Evolutionary conservation across 208 protist species (phyloP).

Genomic region (Leishmania guyanensis): DNA sequence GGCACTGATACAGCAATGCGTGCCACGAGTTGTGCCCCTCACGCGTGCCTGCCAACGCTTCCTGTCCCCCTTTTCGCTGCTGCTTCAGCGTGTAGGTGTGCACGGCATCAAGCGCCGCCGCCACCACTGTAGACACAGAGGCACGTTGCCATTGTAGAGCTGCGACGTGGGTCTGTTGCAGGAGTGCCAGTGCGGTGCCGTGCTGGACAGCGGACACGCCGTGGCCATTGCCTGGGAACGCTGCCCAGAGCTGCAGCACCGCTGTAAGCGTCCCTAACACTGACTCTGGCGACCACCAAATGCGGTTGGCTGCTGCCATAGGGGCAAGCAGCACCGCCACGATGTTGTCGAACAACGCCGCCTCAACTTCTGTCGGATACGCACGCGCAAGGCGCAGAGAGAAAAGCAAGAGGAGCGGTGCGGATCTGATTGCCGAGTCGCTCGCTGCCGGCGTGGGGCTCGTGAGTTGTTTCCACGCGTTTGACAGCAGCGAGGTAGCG

Average conservation of each 20-base stretch:
- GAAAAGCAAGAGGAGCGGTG: slow-evolving; percentile 15
- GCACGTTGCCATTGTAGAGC: neutral
- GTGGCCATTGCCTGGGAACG: slow-evolving; percentile 4
- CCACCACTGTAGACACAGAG: neutral
- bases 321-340: slow-evolving; percentile 23
- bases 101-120: slow-evolving; percentile 22
- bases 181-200: slow-evolving; percentile 23
- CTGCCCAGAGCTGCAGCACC: slow-evolving; percentile 24
- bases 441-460: slow-evolving; percentile 6
- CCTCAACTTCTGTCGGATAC: slow-evolving; percentile 29
- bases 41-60: neutral
- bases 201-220: slow-evolving; percentile 14
- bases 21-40: slow-evolving; percentile 12
- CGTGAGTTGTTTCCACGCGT: slow-evolving; percentile 32
- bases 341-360: slow-evolving; percentile 22
- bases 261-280: slow-evolving; percentile 23
- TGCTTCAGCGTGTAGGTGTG: slow-evolving; percentile 20
- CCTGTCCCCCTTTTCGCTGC: neutral
- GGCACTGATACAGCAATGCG: slow-evolving; percentile 20
- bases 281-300: slow-evolving; percentile 27
- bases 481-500: slow-evolving; percentile 54
- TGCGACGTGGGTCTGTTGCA: slow-evolving; percentile 16
- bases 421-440: neutral
- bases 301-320: slow-evolving; percentile 17
- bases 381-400: slow-evolving; percentile 20